Conservation (phyloP, 345 rosid genomes). For the Salix exigua region DNA sequence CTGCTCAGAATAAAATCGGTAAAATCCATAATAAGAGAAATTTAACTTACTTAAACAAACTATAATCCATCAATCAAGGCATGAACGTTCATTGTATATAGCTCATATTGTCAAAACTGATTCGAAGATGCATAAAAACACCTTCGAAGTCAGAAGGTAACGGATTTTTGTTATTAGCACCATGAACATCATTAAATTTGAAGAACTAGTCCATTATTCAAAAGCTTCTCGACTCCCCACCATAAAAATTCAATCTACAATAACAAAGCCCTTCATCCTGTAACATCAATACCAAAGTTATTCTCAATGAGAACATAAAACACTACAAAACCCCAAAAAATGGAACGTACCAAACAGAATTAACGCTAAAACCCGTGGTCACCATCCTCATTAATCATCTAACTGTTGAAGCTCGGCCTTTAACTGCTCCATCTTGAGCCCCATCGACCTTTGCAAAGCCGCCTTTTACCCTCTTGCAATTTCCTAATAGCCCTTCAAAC, state of each 20-base stretch:
- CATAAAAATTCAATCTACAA: neutral
- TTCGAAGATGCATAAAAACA: neutral
- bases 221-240: neutral
- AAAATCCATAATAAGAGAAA: neutral
- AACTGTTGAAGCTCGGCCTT: conserved; percentile 85
- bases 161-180: neutral
- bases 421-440: conserved; percentile 92
- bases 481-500: conserved; percentile 60
- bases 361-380: neutral
- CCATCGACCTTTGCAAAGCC: conserved; percentile 82
- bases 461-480: conserved; percentile 57
- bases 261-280: neutral
- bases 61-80: neutral
- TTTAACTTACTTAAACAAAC: neutral
- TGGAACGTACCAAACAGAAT: neutral
- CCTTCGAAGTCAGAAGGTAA: neutral
- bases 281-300: neutral
- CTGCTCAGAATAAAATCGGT: neutral
- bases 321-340: neutral
- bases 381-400: conserved; percentile 53
- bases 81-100: neutral
- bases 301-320: neutral
- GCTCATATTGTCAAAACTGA: neutral
- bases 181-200: neutral
- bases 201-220: conserved; percentile 5